Evolutionary conservation across 306 rosid species (phyloP).

Genomic region (Trifolium repens): DNA sequence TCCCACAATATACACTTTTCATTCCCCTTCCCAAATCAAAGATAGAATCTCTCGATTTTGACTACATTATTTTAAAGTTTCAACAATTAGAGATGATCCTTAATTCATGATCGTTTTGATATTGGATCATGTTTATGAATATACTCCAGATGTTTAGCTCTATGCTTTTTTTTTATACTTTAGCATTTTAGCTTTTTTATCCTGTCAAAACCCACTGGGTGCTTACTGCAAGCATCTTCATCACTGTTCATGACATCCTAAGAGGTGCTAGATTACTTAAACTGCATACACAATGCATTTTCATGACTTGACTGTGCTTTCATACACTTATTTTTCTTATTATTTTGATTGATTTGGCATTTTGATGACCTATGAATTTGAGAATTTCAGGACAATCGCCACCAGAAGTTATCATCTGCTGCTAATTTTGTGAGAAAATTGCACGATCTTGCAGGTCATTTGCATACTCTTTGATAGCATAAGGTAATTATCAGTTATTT

Average conservation of each 20-base stretch:
- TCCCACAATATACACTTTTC: neutral
- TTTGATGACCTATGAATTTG: constrained; percentile 39
- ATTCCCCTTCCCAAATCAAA: neutral
- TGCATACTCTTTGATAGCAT: constrained; percentile 34
- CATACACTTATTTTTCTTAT: constrained; percentile 3
- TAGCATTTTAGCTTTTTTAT: constrained; percentile 24
- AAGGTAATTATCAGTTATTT: constrained; percentile 39
- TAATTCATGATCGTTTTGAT: neutral
- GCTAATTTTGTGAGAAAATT: constrained; percentile 78
- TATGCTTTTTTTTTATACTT: neutral
- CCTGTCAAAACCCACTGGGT: constrained; percentile 36
- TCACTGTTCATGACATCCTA: constrained; percentile 21
- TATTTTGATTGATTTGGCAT: constrained; percentile 39
- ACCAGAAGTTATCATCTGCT: constrained; percentile 73
- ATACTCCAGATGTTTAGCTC: neutral
- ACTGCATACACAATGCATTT: constrained; percentile 33
- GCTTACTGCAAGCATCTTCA: constrained; percentile 35
- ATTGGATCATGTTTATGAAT: neutral
- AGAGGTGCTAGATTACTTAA: constrained; percentile 23
- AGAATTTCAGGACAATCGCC: constrained; percentile 54
- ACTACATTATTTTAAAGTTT: neutral
- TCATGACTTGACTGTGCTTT: constrained; percentile 23
- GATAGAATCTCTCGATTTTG: neutral
- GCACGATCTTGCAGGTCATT: constrained; percentile 88
- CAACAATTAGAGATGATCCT: neutral